A percentile compares a stretch with the other conserved stretches of the same genome.
Evolutionary conservation across 768 basidiomycete species (phyloP).

Genomic region (Pisolithus tinctorius): DNA sequence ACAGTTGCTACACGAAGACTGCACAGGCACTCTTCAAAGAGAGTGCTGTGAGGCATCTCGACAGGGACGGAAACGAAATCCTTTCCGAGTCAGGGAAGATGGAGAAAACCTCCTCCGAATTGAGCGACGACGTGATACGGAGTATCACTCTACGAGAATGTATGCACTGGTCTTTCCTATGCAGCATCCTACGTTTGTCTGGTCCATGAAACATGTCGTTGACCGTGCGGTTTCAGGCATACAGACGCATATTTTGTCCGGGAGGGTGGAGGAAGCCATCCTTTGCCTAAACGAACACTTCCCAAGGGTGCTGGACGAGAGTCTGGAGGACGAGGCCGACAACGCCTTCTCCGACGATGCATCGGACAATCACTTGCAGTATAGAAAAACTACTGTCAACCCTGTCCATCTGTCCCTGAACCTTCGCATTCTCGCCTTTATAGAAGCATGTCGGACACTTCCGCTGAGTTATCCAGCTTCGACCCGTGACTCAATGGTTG

Average conservation of each 20-base stretch:
- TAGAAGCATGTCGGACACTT: slow-evolving; percentile 73
- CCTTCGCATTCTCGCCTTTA: slow-evolving; percentile 81
- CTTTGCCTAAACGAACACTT: slow-evolving; percentile 64
- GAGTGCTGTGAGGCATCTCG: slow-evolving; percentile 53
- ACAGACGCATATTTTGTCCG: slow-evolving; percentile 60
- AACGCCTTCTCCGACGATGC: slow-evolving; percentile 11
- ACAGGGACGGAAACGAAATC: slow-evolving; percentile 67
- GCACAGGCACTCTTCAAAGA: slow-evolving; percentile 63
- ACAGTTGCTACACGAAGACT: slow-evolving; percentile 66
- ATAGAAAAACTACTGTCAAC: slow-evolving; percentile 55
- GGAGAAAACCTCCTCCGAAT: slow-evolving; percentile 15
- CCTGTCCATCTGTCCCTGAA: slow-evolving; percentile 78
- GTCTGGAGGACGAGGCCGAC: background rate
- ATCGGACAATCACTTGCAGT: slow-evolving; percentile 35
- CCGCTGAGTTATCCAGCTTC: slow-evolving; percentile 42
- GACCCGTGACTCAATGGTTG: slow-evolving; percentile 5
- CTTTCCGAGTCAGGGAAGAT: slow-evolving; percentile 15
- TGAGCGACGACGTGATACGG: slow-evolving; percentile 35
- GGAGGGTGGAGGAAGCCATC: slow-evolving; percentile 68
- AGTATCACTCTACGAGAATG: slow-evolving; percentile 50
- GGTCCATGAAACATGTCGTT: background rate
- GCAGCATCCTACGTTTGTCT: background rate
- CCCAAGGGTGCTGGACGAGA: slow-evolving; percentile 53
- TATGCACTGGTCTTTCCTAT: slow-evolving; percentile 23
- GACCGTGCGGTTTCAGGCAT: slow-evolving; percentile 46